Conservation (phyloP, 805 yeast genomes). For the Saccharomycopsis schoenii region DNA sequence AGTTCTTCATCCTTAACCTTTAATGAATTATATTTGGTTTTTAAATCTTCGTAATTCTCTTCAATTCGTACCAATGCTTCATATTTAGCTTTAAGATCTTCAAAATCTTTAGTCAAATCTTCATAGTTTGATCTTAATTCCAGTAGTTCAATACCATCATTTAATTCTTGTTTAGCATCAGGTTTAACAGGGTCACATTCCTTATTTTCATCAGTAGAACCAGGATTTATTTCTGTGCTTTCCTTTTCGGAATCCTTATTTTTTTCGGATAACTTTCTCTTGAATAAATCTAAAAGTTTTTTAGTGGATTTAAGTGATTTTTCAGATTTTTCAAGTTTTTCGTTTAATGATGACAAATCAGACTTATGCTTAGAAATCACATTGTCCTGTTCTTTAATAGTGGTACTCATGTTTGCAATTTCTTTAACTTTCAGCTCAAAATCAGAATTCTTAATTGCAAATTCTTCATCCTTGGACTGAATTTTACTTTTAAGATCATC, state of each 20-base stretch:
- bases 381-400: neutral
- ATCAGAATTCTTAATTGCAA: neutral
- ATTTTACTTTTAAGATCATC: neutral
- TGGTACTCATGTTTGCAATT: neutral
- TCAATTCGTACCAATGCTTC: slow-evolving; percentile 2
- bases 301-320: slow-evolving; percentile 2
- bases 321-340: neutral
- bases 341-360: neutral
- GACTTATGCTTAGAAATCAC: neutral
- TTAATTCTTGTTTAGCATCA: neutral
- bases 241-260: neutral
- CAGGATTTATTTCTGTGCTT: neutral
- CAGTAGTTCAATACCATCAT: neutral
- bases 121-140: slow-evolving; percentile 4
- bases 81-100: neutral
- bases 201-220: neutral
- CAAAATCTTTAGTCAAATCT: neutral
- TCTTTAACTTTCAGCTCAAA: neutral
- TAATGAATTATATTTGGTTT: neutral
- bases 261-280: slow-evolving; percentile 4
- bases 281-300: slow-evolving; percentile 10
- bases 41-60: slow-evolving; percentile 1
- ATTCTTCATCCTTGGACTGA: neutral
- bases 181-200: neutral
- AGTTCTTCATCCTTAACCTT: slow-evolving; percentile 47